Evolutionary conservation across 1,284 basidiomycete species (phyloP).

Genomic region (Boletus sp.): DNA sequence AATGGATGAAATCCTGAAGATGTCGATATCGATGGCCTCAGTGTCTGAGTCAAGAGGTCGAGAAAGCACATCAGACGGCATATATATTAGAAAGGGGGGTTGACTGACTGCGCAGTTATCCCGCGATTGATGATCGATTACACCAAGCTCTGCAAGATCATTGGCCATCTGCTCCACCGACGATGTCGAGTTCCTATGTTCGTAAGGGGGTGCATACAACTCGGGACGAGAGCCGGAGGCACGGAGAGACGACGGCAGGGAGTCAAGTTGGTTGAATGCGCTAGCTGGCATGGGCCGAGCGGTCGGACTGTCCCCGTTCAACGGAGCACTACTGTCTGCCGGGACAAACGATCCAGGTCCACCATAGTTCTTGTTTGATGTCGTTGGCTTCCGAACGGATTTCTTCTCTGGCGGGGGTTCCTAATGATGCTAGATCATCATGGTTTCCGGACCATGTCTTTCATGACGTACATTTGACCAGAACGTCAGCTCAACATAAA

Average conservation of each 20-base stretch:
- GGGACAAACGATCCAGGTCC: conserved; percentile 74
- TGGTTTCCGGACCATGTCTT: not conserved
- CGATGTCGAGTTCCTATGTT: conserved; percentile 37
- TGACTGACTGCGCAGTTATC: conserved; percentile 63
- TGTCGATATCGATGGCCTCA: conserved; percentile 39
- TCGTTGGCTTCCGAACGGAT: conserved; percentile 45
- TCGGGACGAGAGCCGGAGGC: conserved; percentile 60
- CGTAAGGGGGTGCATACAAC: conserved; percentile 74
- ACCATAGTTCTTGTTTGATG: conserved; percentile 60
- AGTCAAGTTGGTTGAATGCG: conserved; percentile 45
- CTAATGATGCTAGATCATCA: conserved; percentile 36
- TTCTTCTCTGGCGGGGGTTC: conserved; percentile 74
- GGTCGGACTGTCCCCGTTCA: conserved; percentile 24
- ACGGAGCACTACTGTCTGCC: conserved; percentile 38
- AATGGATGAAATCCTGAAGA: conserved; percentile 37
- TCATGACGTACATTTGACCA: conserved; percentile 85
- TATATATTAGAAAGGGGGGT: not conserved
- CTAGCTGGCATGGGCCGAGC: conserved; percentile 38
- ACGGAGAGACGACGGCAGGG: conserved; percentile 54
- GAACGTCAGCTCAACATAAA: conserved; percentile 93
- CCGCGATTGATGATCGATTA: conserved; percentile 49
- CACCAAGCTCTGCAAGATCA: conserved; percentile 62
- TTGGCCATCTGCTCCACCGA: conserved; percentile 50
- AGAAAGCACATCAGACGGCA: conserved; percentile 13
- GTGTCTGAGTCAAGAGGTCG: conserved; percentile 34